phyloP scores from a whole-genome alignment of 768 basidiomycete genomes.

The Termitomyces sp. region DNA sequence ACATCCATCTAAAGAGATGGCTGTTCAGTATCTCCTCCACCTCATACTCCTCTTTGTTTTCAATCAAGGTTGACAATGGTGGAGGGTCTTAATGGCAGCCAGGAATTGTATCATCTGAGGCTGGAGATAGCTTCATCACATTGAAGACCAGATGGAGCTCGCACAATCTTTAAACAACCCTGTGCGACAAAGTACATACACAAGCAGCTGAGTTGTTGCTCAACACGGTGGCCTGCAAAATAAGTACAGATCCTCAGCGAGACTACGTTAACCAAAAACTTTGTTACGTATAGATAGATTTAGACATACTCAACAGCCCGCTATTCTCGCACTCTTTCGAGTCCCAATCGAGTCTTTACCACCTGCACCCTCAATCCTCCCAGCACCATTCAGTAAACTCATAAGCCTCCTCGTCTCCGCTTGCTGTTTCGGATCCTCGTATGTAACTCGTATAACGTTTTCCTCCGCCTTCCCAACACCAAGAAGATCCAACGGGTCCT shows the following conservation, averaged over 20 bases:
- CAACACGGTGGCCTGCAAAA: neutral
- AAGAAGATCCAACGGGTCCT: conserved; percentile 21
- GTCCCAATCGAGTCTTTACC: conserved; percentile 11
- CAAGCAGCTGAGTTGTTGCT: too few relatives aligned
- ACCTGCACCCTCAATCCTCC: conserved; percentile 16
- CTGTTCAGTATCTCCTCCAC: too few relatives aligned
- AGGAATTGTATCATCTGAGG: too few relatives aligned
- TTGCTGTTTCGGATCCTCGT: conserved; percentile 62
- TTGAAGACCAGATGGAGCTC: too few relatives aligned
- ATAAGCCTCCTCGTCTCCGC: conserved; percentile 55
- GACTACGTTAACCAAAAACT: neutral
- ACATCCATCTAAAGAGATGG: too few relatives aligned
- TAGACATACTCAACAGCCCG: conserved; percentile 9
- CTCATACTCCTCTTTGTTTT: too few relatives aligned
- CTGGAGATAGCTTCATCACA: too few relatives aligned
- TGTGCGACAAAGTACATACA: too few relatives aligned
- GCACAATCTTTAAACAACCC: too few relatives aligned
- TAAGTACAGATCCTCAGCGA: neutral
- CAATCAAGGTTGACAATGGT: too few relatives aligned
- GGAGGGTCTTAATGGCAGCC: too few relatives aligned
- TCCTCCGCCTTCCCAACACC: conserved; percentile 23
- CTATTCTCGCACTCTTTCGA: conserved; percentile 16
- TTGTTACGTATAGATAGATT: neutral
- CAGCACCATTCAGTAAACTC: conserved; percentile 39
- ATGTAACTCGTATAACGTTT: conserved; percentile 53